Conservation (phyloP, 2,329 filamentous ascomycete genomes). For the Pestalotiopsis sp. region DNA sequence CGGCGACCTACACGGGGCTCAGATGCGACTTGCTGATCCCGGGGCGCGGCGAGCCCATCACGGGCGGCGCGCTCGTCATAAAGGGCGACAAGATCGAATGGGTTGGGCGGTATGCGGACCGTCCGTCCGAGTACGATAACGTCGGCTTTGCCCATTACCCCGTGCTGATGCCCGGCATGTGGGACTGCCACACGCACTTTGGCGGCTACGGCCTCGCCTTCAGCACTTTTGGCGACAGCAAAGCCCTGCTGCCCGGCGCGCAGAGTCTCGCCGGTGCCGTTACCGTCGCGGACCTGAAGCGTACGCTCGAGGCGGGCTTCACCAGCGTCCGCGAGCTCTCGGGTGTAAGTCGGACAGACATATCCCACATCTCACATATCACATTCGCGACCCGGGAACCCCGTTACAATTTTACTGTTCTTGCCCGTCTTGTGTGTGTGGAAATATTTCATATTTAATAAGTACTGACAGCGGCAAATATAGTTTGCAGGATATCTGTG, state of each 20-base stretch:
- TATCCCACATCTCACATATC: too few species aligned
- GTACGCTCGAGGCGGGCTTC: slow-evolving; percentile 49
- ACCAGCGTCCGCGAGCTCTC: slow-evolving; percentile 53
- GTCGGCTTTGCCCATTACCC: slow-evolving; percentile 37
- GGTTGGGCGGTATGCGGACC: slow-evolving; percentile 34
- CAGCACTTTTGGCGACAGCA: slow-evolving; percentile 21
- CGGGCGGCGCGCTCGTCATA: slow-evolving; percentile 41
- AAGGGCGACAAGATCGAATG: slow-evolving; percentile 41
- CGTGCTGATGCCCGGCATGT: slow-evolving; percentile 53
- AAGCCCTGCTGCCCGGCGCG: slow-evolving; percentile 25
- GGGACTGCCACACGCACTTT: slow-evolving; percentile 56
- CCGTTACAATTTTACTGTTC: not conserved
- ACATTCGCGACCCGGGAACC: not conserved
- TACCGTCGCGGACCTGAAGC: slow-evolving; percentile 40
- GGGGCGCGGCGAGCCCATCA: slow-evolving; percentile 45
- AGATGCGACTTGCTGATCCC: slow-evolving; percentile 43
- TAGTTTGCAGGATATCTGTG: slow-evolving; percentile 45
- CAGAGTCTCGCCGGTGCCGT: slow-evolving; percentile 41
- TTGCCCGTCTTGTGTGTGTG: not conserved
- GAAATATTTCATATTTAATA: not conserved
- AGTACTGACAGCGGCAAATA: not conserved
- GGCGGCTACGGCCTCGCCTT: slow-evolving; percentile 34
- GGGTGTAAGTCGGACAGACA: slow-evolving; percentile 31
- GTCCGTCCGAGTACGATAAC: slow-evolving; percentile 35
- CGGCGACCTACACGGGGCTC: not conserved